A percentile compares a stretch with the other conserved stretches of the same genome.
Evolutionary conservation across 306 rosid genomes (phyloP).

Genomic region (Ormosia semicastrata): DNA sequence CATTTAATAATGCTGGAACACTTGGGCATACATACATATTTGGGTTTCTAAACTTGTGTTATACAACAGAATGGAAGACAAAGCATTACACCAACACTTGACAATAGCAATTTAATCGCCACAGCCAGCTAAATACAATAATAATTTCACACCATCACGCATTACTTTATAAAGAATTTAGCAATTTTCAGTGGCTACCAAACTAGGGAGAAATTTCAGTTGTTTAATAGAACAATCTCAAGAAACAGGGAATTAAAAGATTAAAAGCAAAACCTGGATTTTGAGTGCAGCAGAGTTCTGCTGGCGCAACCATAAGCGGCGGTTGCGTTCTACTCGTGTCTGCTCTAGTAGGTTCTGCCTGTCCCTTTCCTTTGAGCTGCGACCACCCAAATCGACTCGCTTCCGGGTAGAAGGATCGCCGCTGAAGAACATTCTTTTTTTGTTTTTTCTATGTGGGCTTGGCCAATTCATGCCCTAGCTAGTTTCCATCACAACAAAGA

Average conservation of each 20-base stretch:
- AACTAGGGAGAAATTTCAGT: neutral
- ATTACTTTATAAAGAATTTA: neutral
- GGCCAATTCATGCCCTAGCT: constrained; percentile 38
- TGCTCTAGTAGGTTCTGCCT: constrained; percentile 88
- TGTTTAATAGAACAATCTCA: neutral
- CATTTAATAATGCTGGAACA: neutral
- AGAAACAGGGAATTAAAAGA: neutral
- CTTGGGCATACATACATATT: neutral
- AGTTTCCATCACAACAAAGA: neutral
- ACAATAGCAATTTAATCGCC: neutral
- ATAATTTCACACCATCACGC: neutral
- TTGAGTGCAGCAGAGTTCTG: constrained; percentile 70
- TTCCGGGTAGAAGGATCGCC: constrained; percentile 94
- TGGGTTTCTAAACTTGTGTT: neutral
- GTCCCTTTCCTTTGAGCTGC: constrained; percentile 88
- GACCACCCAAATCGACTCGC: constrained; percentile 95
- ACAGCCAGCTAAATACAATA: neutral
- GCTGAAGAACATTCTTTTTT: constrained; percentile 65
- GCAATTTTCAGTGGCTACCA: neutral
- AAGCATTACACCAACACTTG: neutral
- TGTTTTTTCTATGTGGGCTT: neutral
- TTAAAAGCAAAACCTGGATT: constrained; percentile 62
- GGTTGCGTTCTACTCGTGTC: constrained; percentile 82
- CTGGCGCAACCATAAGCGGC: constrained; percentile 61
- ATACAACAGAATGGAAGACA: neutral